Percentiles rank a stretch among this genome's conserved stretches.
Evolutionary conservation across 352 stramenopile species (phyloP).

Genomic region (Globisporangium barbulae): DNA sequence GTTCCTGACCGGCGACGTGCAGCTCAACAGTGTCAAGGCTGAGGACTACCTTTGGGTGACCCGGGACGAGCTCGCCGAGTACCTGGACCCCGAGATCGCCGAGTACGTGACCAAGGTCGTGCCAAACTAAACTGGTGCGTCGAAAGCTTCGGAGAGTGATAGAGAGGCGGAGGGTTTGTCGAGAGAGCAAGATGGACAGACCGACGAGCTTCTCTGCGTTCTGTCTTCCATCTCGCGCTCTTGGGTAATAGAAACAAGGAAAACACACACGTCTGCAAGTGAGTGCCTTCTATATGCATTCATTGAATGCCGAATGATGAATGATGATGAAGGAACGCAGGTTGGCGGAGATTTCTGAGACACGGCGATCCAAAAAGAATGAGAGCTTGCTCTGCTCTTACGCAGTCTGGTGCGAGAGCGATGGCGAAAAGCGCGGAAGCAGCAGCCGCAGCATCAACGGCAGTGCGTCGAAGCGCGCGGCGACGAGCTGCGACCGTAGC

Average conservation of each 20-base stretch:
- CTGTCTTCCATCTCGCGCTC: neutral
- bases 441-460: neutral
- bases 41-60: conserved; percentile 84
- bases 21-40: conserved; percentile 54
- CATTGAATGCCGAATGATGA: neutral
- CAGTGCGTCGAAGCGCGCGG: neutral
- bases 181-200: neutral
- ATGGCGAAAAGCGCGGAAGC: neutral
- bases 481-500: neutral
- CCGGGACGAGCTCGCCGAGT: conserved; percentile 67
- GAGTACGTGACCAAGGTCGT: conserved; percentile 81
- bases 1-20: conserved; percentile 51
- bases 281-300: neutral
- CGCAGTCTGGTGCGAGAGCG: neutral
- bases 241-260: conserved; percentile 10
- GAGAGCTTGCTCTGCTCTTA: neutral
- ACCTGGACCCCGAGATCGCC: conserved; percentile 62
- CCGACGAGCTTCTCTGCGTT: neutral
- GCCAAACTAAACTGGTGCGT: conserved; percentile 33
- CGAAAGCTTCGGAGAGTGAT: conserved; percentile 1
- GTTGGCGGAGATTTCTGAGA: neutral
- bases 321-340: neutral
- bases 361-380: neutral
- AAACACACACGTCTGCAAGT: conserved; percentile 2
- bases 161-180: neutral